Evolutionary conservation across 1,284 basidiomycete genomes (phyloP).

Genomic region (Ganoderma lingzhi): DNA sequence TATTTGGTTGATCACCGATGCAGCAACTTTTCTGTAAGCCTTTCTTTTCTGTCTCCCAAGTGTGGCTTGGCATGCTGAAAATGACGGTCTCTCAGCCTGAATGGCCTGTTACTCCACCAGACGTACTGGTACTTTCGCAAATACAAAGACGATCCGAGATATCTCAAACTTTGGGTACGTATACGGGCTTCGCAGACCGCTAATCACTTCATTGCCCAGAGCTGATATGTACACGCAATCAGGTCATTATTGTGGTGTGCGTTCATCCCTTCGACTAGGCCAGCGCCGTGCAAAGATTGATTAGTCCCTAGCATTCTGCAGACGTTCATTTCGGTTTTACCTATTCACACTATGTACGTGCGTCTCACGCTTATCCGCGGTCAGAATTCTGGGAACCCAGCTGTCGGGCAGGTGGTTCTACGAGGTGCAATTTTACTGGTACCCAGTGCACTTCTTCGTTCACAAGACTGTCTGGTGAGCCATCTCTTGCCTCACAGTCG

Average conservation of each 20-base stretch:
- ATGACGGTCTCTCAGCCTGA: constrained; percentile 5
- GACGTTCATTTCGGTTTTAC: constrained; percentile 11
- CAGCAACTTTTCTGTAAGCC: constrained; percentile 15
- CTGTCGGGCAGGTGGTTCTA: constrained; percentile 12
- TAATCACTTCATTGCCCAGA: too few species aligned
- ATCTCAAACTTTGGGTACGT: too few species aligned
- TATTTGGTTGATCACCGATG: constrained; percentile 13
- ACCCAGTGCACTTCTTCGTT: constrained; percentile 15
- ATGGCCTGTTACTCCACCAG: constrained; percentile 19
- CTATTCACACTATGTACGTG: constrained; percentile 16
- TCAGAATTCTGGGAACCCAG: too few species aligned
- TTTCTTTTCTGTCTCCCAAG: background rate
- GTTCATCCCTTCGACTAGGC: too few species aligned
- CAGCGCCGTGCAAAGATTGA: too few species aligned
- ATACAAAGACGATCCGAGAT: constrained; percentile 4
- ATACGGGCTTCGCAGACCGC: too few species aligned
- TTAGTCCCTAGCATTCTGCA: background rate
- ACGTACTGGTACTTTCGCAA: constrained; percentile 10
- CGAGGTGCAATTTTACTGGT: constrained; percentile 16
- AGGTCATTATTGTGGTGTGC: too few species aligned
- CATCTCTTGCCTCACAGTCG: too few species aligned
- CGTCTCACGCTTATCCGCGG: background rate
- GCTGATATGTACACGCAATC: too few species aligned
- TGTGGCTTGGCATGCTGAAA: background rate
- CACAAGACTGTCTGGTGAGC: constrained; percentile 11